A percentile compares a stretch with the other conserved stretches of the same genome.
These are phyloP conservation scores for Pyrenochaeta sp. DNA, from an alignment of 2,329 filamentous ascomycete species.

Conservation along the genomic window DNA sequence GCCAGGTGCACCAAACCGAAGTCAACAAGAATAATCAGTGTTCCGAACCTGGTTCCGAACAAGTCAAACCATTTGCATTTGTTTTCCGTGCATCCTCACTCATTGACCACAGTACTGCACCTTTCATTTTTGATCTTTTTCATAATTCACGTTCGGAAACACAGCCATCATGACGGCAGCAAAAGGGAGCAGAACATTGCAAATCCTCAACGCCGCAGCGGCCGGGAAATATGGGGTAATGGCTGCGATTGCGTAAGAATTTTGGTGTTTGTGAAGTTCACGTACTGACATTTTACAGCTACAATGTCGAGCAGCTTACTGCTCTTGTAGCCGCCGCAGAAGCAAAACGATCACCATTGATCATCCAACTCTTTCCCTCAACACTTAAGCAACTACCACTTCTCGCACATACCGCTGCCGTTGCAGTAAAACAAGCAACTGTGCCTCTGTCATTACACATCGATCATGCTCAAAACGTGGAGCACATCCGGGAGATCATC, in stretches of 20 bases:
- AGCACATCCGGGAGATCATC: constrained; percentile 51
- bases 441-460: constrained; percentile 57
- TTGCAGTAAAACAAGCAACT: constrained; percentile 49
- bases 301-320: constrained; percentile 46
- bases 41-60: constrained; percentile 11
- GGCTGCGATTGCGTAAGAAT: constrained; percentile 49
- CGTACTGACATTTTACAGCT: constrained; percentile 23
- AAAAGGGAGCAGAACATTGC: constrained; percentile 38
- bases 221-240: constrained; percentile 65
- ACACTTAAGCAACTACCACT: constrained; percentile 69
- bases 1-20: neutral
- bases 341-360: constrained; percentile 42
- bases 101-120: neutral
- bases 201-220: constrained; percentile 64
- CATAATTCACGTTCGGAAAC: neutral
- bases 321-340: constrained; percentile 45
- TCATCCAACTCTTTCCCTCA: constrained; percentile 61
- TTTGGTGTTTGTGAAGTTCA: neutral
- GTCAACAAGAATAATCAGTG: neutral
- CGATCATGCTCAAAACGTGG: constrained; percentile 56
- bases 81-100: neutral
- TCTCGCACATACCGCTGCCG: constrained; percentile 53
- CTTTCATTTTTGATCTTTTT: too few relatives aligned
- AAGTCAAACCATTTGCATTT: constrained; percentile 1
- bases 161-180: constrained; percentile 16